Evolutionary conservation across 73 alveolate genomes (phyloP), one percentile per base, ranked within the genome.

Genomic region (Tetrahymena borealis): DNA sequence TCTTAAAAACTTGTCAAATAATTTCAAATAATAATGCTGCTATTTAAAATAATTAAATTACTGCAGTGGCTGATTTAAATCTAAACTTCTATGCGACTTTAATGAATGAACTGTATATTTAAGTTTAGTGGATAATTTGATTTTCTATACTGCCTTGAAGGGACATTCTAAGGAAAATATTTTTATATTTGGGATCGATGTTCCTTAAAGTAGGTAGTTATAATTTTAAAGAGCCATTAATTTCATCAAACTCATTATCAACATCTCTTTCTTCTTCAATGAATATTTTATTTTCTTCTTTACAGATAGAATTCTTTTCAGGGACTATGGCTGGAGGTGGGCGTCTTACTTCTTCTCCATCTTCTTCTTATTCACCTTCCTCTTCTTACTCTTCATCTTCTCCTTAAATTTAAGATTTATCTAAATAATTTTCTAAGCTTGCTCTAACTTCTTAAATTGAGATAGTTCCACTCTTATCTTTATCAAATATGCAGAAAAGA

Each of bases 401-500:
- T 37, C 37, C 90, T 39, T 92, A 39, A 38, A 36, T 90, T 39
- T 91, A 78, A 38, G 90, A 15, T 32, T 78, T 92, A 20, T 92
- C 78, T 60, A 60, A 60, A 78, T 92, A 92, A 20, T 77, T 92
- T 42, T 92, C 91, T 8, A 92, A 41, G 3, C 92, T 92, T 24
- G 90, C 91, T 92, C 40, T 92, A 79, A 92, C 35, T 78, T 92
- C 95, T 39, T 35, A 41, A 79, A 92, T 39, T 9, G 92, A 78
- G 18, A 92, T 40, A n/a, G 95, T 78, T 20, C 95, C 95, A 35
- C 91, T 40, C 38, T 92, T 92, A 77, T 92, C 95, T 37, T 91
- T 37, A 41, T 92, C 95, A 39, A 92, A 92, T n/a, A 92, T 92
- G 31, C 92, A 79, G 38, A 77, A 92, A 78, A 92, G 39, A 24